These are phyloP conservation scores for Saccharomyces hybrid DNA, from an alignment of 1,139 yeast genomes.

Conservation along the genomic window DNA sequence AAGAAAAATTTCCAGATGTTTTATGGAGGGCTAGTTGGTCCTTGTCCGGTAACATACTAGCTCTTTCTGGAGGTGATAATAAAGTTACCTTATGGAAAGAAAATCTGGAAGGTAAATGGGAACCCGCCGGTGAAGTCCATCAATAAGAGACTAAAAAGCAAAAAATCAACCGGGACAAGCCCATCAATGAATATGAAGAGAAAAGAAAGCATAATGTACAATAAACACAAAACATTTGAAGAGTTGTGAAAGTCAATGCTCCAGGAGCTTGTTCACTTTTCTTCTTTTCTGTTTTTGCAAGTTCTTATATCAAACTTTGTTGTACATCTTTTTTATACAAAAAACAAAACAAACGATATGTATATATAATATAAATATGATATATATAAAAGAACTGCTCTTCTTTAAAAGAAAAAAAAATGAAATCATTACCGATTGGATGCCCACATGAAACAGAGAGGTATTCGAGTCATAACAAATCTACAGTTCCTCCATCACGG, in stretches of 20 bases:
- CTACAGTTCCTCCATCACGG: slow-evolving; percentile 44
- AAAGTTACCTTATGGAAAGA: slow-evolving; percentile 96
- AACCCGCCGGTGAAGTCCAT: slow-evolving; percentile 52
- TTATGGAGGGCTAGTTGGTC: slow-evolving; percentile 99
- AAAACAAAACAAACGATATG: not conserved
- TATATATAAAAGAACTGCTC: not conserved
- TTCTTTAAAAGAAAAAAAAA: not conserved
- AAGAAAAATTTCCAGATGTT: slow-evolving; percentile 87
- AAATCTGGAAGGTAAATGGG: slow-evolving; percentile 90
- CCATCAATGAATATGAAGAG: not conserved
- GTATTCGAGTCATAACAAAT: not conserved
- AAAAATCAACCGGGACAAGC: not conserved
- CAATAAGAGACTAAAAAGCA: not conserved
- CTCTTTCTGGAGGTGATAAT: slow-evolving; percentile 94
- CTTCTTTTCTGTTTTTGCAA: not conserved
- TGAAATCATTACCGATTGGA: not conserved
- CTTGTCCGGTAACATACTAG: slow-evolving; percentile 86
- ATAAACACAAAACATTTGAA: not conserved
- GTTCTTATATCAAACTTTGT: not conserved
- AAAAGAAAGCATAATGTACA: not conserved
- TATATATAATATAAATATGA: not conserved
- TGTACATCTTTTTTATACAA: not conserved
- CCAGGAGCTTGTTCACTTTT: not conserved
- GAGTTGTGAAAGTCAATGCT: not conserved
- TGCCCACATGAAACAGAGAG: not conserved